Evolutionary conservation across 2,329 filamentous ascomycete genomes (phyloP).

Genomic region (Xylaria arbuscula): DNA sequence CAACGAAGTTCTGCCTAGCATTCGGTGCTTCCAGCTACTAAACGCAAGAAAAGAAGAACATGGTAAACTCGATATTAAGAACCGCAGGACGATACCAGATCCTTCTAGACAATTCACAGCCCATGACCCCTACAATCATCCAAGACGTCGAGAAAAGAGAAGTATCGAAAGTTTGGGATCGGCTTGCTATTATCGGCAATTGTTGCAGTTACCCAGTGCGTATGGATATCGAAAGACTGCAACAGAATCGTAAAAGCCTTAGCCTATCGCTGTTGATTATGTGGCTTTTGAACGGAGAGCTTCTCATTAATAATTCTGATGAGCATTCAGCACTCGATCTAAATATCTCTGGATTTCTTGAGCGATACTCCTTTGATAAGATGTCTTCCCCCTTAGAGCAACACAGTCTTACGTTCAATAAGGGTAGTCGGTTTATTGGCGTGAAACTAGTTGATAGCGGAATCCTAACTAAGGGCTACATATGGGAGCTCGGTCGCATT

Average conservation of each 20-base stretch:
- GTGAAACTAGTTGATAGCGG: not conserved
- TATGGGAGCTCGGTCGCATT: slow-evolving; percentile 5
- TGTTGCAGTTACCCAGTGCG: slow-evolving; percentile 22
- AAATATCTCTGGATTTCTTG: not conserved
- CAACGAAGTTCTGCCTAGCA: not conserved
- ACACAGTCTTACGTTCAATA: slow-evolving; percentile 18
- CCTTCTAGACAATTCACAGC: not conserved
- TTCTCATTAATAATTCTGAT: slow-evolving; percentile 16
- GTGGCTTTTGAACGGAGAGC: slow-evolving; percentile 34
- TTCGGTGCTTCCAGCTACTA: not conserved
- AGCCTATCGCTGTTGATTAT: slow-evolving; percentile 27
- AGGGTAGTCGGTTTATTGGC: slow-evolving; percentile 10
- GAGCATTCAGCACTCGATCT: not conserved
- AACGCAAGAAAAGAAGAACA: not conserved
- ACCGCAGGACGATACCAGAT: not conserved
- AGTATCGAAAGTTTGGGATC: slow-evolving; percentile 15
- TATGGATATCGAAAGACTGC: not conserved
- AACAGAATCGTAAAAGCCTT: not conserved
- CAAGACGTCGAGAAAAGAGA: not conserved
- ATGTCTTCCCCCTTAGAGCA: not conserved
- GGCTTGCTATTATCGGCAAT: slow-evolving; percentile 28
- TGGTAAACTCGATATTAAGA: not conserved
- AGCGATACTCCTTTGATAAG: not conserved
- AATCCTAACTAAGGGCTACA: not conserved
- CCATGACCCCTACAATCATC: not conserved